A percentile compares a stretch with the other conserved stretches of the same genome.
Evolutionary conservation across 2,329 filamentous ascomycete species (phyloP).

Genomic region (Pseudogymnoascus sp.): DNA sequence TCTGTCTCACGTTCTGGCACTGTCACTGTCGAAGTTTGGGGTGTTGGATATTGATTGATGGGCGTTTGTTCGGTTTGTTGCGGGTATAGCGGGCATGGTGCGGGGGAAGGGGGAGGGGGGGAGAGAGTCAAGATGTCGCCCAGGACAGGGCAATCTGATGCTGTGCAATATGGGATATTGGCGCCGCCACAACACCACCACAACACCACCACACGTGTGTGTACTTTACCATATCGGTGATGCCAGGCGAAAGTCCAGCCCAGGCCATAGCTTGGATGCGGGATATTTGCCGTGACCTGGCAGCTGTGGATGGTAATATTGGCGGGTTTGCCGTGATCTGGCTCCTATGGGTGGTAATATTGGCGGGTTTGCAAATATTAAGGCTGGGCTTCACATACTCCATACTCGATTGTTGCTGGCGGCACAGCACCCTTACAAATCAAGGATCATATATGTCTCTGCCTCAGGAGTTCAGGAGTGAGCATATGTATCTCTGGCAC

Average conservation of each 20-base stretch:
- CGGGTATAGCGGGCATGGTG: not conserved
- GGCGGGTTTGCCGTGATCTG: not conserved
- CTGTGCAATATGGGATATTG: constrained; percentile 3
- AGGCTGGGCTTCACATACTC: not conserved
- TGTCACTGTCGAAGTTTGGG: not conserved
- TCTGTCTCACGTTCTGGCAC: not conserved
- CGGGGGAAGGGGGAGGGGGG: not conserved
- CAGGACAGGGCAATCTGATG: constrained; percentile 8
- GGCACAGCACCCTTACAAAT: not conserved
- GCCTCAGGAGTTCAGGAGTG: not conserved
- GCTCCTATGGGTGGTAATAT: not conserved
- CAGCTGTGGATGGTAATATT: not conserved
- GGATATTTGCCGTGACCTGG: constrained; percentile 5
- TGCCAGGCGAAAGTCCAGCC: not conserved
- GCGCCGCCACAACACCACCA: constrained; percentile 4
- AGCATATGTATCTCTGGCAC: not conserved
- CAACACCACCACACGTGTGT: not conserved
- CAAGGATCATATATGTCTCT: not conserved
- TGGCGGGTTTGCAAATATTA: not conserved
- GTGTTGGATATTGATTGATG: not conserved
- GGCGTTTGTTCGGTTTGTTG: not conserved
- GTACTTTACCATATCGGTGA: not conserved
- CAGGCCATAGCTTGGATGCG: not conserved
- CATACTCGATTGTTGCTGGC: not conserved
- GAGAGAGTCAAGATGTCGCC: not conserved